Evolutionary conservation across 129 eudicot genomes (phyloP), one percentile per base, ranked within the genome.

Genomic region (Flaveria trinervia): DNA sequence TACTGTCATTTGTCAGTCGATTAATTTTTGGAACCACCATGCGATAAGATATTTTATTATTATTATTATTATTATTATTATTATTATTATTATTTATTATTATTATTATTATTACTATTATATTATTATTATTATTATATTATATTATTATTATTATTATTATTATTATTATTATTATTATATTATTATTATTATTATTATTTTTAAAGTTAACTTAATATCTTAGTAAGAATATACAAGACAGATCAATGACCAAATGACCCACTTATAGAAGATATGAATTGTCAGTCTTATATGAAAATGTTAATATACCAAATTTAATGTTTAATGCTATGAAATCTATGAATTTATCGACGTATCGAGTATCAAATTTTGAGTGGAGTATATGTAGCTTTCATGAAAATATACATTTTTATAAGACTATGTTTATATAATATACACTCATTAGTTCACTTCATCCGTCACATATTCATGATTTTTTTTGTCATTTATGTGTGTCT

Each of bases 1-100:
- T 18, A 12, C 41, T 69, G 71, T 70, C 76, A 70, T 2, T 45
- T 70, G 77, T 46, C 82, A 46, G 77, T 78, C 77, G 22, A 59
- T 68, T 55, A 22, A 25, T 22, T 77, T 77, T 65, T 54, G 10
- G 46, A 67, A 52, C 41, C 56, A 68, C 69, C 70, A 25, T 39
- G 39, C 18, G 14, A 11, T 77, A 20, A 0, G 22, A 20, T 44
- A 20, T 44, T 75, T 9, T 75, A 16, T 74, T 50, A 59, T 59
- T 45, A 74, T 3, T 33, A 30, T 15, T 36, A 36, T 36, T 36
- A 3, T 4, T 30, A 5, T 22, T 5, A 10, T 20, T 20, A 20
- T 20, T 20, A 20, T 20, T 20, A 20, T 9, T 75, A 16, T 74
- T 50, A 59, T 59, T 3, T 33, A 30, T 15, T 36, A 36, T 36